Evolutionary conservation across 2,329 filamentous ascomycete species (phyloP).

Genomic region (Fusarium veterinarium): DNA sequence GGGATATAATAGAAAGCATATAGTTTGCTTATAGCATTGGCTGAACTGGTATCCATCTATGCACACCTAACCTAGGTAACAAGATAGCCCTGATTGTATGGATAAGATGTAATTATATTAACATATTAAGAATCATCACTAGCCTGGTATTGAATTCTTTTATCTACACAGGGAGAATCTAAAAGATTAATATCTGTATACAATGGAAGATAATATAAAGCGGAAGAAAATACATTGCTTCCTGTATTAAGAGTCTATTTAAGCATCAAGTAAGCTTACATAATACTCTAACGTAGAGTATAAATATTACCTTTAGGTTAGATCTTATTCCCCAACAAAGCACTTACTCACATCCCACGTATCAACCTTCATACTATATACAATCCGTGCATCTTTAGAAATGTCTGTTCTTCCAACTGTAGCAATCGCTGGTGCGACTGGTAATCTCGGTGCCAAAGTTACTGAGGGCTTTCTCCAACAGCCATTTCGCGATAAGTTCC

Average conservation of each 20-base stretch:
- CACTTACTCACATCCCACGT: not conserved
- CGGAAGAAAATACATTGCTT: not conserved
- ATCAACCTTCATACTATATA: not conserved
- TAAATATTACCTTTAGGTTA: not conserved
- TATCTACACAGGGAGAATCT: no score
- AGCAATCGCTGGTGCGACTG: not conserved
- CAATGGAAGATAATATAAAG: not conserved
- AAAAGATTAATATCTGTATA: not conserved
- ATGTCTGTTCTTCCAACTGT: not conserved
- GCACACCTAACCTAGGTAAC: not conserved
- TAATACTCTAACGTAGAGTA: not conserved
- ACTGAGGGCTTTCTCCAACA: not conserved
- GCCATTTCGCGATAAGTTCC: not conserved
- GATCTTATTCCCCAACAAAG: not conserved
- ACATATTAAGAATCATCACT: no score
- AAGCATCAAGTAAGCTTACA: not conserved
- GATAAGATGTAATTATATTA: not conserved
- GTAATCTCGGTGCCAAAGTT: constrained; percentile 1
- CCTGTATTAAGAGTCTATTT: not conserved
- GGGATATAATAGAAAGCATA: not conserved
- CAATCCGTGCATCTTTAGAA: not conserved
- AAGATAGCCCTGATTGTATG: not conserved
- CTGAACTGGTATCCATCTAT: not conserved
- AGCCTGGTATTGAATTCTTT: not conserved
- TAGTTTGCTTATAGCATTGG: not conserved